Evolutionary conservation across 805 yeast genomes (phyloP).

Genomic region (Candida dajiaensis): DNA sequence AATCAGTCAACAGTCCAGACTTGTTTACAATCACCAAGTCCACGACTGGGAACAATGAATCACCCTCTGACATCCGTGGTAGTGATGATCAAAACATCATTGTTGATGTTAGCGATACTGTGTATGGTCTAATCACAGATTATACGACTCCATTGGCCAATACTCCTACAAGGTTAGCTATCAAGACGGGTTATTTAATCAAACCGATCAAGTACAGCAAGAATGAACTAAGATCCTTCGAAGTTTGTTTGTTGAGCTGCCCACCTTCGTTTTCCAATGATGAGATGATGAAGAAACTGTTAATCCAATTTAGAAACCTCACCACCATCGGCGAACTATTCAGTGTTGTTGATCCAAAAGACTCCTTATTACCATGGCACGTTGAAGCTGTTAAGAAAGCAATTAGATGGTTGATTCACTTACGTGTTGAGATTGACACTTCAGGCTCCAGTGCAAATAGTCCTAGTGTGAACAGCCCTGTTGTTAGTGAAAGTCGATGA

Average conservation of each 20-base stretch:
- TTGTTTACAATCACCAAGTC: slow-evolving; percentile 14
- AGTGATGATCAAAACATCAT: slow-evolving; percentile 21
- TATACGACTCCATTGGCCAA: slow-evolving; percentile 62
- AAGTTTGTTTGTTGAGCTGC: slow-evolving; percentile 66
- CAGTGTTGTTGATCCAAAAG: slow-evolving; percentile 28
- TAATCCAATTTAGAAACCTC: slow-evolving; percentile 57
- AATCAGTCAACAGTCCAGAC: slow-evolving; percentile 23
- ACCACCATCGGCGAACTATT: slow-evolving; percentile 34
- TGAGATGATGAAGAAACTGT: slow-evolving; percentile 46
- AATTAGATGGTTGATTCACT: slow-evolving; percentile 52
- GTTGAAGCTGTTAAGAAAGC: slow-evolving; percentile 60
- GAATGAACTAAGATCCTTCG: slow-evolving; percentile 37
- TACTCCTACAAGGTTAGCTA: slow-evolving; percentile 64
- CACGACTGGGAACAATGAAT: slow-evolving; percentile 11
- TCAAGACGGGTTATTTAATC: slow-evolving; percentile 63
- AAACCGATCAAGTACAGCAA: slow-evolving; percentile 30
- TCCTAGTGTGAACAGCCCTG: background rate
- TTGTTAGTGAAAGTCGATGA: background rate
- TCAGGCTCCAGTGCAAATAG: background rate
- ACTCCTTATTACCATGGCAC: slow-evolving; percentile 65
- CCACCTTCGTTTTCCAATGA: slow-evolving; percentile 58
- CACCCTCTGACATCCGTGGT: slow-evolving; percentile 9
- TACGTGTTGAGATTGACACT: slow-evolving; percentile 34
- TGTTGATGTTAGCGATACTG: slow-evolving; percentile 44
- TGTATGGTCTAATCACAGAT: slow-evolving; percentile 53